Conservation (phyloP, 2,329 filamentous ascomycete species). For the Scytalidium sp. region DNA sequence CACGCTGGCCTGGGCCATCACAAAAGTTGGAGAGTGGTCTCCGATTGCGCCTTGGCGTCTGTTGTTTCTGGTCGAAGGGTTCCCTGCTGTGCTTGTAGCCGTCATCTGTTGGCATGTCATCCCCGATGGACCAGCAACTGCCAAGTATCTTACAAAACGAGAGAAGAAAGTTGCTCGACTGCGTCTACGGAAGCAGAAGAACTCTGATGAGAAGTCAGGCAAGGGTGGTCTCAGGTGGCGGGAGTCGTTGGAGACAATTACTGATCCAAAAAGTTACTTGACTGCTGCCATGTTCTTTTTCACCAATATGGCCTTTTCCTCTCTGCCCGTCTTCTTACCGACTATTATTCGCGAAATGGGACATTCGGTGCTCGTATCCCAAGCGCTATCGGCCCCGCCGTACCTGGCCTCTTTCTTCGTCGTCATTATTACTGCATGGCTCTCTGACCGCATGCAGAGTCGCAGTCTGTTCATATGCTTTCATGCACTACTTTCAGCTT, state of each 20-base stretch:
- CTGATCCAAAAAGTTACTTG: slow-evolving; percentile 69
- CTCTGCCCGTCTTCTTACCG: slow-evolving; percentile 82
- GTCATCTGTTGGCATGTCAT: slow-evolving; percentile 72
- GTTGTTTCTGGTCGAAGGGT: slow-evolving; percentile 80
- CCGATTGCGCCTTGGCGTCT: slow-evolving; percentile 83
- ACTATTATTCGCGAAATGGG: slow-evolving; percentile 78
- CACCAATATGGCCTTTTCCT: slow-evolving; percentile 84
- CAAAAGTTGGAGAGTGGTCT: slow-evolving; percentile 59
- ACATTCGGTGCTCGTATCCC: slow-evolving; percentile 62
- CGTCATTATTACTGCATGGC: slow-evolving; percentile 68
- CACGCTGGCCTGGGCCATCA: slow-evolving; percentile 74
- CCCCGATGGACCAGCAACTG: slow-evolving; percentile 71
- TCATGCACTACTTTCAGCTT: slow-evolving; percentile 64
- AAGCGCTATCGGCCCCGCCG: slow-evolving; percentile 78
- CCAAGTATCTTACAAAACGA: slow-evolving; percentile 58
- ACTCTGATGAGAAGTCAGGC: slow-evolving; percentile 6
- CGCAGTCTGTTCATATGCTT: slow-evolving; percentile 66
- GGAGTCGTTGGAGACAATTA: slow-evolving; percentile 57
- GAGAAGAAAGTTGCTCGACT: slow-evolving; percentile 69
- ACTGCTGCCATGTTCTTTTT: slow-evolving; percentile 83
- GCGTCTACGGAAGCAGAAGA: slow-evolving; percentile 50
- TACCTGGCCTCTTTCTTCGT: slow-evolving; percentile 72
- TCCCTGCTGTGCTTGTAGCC: slow-evolving; percentile 74
- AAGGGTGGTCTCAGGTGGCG: slow-evolving; percentile 43
- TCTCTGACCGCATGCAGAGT: slow-evolving; percentile 64